Conservation (phyloP, 2,329 filamentous ascomycete species). For the Penicillium verrucosum region DNA sequence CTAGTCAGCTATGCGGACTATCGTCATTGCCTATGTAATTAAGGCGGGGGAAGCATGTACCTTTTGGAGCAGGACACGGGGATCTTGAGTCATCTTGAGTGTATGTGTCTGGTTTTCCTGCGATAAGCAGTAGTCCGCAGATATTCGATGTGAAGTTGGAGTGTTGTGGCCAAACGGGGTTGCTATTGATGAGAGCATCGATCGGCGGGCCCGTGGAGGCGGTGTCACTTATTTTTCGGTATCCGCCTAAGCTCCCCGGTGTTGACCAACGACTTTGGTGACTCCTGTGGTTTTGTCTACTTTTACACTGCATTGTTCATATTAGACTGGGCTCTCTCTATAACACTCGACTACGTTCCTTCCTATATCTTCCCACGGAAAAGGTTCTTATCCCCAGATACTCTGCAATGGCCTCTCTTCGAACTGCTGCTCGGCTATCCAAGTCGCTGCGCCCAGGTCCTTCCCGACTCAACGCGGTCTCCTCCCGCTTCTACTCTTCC, state of each 20-base stretch:
- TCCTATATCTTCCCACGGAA: neutral
- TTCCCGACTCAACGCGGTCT: constrained; percentile 1
- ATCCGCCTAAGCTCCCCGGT: constrained; percentile 9
- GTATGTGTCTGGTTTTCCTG: neutral
- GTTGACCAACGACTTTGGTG: neutral
- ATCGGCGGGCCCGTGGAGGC: constrained; percentile 24
- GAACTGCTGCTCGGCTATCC: constrained; percentile 16
- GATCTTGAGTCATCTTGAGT: constrained; percentile 68
- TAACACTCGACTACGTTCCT: neutral
- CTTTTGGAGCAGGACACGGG: constrained; percentile 74
- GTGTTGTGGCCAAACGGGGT: constrained; percentile 16
- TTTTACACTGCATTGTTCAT: neutral
- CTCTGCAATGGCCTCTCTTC: constrained; percentile 15
- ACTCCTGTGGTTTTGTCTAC: neutral
- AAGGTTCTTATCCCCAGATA: neutral
- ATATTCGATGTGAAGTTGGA: constrained; percentile 13
- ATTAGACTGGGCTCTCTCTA: neutral
- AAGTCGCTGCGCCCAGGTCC: constrained; percentile 6
- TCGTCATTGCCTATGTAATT: constrained; percentile 25
- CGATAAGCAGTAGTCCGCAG: neutral
- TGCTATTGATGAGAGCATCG: constrained; percentile 20
- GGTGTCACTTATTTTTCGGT: constrained; percentile 19
- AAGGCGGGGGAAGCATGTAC: constrained; percentile 42
- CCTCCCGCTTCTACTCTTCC: constrained; percentile 25
- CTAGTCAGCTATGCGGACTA: constrained; percentile 27